phyloP scores from a whole-genome alignment of 192 early-diverging fungal genomes.

The Dimargaris cristalligena region DNA sequence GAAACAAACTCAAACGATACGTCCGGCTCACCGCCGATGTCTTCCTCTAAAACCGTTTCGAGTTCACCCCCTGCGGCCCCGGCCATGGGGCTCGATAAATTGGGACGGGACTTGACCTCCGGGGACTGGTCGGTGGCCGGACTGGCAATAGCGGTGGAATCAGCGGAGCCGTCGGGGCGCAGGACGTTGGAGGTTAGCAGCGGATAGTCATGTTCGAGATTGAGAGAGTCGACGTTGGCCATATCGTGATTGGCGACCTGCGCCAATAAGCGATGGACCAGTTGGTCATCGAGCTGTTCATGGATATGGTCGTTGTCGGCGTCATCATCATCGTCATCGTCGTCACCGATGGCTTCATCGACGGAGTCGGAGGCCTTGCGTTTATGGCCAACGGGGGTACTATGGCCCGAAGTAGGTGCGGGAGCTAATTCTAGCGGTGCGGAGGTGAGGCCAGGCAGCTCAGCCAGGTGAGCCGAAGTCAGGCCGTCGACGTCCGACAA shows the following conservation, averaged over 20 bases:
- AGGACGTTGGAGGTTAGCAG: too few species aligned
- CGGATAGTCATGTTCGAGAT: neutral
- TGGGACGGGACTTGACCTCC: neutral
- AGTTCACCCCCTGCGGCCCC: neutral
- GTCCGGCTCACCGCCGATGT: neutral
- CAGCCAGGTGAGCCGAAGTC: neutral
- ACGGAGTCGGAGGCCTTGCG: conserved; percentile 1
- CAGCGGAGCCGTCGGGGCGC: too few species aligned
- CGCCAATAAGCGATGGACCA: too few species aligned
- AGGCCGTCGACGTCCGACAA: neutral
- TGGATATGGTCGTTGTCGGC: neutral
- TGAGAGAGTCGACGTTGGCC: neutral
- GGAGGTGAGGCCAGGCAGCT: neutral
- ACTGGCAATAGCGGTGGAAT: neutral
- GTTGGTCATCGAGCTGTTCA: too few species aligned
- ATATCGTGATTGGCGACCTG: too few species aligned
- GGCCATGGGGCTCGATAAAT: neutral
- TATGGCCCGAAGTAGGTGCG: neutral
- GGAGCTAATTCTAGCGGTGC: neutral
- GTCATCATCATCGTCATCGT: neutral
- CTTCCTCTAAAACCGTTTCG: neutral
- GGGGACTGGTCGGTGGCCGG: neutral
- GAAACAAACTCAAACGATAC: neutral
- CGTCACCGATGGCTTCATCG: neutral
- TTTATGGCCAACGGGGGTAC: neutral